Conservation (phyloP, 2,329 filamentous ascomycete species). For the Talaromyces sp. region DNA sequence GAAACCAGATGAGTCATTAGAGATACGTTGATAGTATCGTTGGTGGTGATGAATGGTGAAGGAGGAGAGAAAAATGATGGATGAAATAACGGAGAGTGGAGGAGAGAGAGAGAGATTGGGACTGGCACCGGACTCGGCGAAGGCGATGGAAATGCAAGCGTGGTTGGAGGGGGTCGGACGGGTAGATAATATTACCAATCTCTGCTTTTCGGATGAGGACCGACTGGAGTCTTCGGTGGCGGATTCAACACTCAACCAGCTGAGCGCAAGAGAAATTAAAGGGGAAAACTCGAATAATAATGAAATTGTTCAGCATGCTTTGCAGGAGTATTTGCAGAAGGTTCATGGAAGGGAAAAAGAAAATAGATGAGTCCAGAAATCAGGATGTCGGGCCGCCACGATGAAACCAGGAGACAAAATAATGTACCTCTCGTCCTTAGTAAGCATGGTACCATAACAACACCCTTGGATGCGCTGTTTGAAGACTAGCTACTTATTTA, state of each 20-base stretch:
- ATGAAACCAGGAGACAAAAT: slow-evolving; percentile 11
- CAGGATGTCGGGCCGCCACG: slow-evolving; percentile 8
- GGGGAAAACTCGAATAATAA: neutral
- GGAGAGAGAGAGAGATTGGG: neutral
- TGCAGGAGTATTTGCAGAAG: neutral
- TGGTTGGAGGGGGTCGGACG: neutral
- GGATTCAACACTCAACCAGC: neutral
- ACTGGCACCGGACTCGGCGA: slow-evolving; percentile 17
- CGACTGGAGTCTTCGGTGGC: neutral
- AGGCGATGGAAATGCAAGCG: slow-evolving; percentile 5
- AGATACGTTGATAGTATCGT: neutral
- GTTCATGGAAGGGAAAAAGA: neutral
- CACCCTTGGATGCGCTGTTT: neutral
- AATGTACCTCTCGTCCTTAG: neutral
- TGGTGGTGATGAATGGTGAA: neutral
- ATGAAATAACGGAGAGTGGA: neutral
- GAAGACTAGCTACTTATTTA: neutral
- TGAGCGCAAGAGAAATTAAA: neutral
- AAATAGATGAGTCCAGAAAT: neutral
- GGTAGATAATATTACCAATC: neutral
- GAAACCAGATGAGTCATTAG: slow-evolving; percentile 14
- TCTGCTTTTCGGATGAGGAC: neutral
- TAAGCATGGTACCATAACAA: neutral
- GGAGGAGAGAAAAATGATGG: slow-evolving; percentile 1
- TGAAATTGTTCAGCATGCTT: neutral